phyloP scores from a whole-genome alignment of 345 rosid genomes.

The Orychophragmus violaceus region DNA sequence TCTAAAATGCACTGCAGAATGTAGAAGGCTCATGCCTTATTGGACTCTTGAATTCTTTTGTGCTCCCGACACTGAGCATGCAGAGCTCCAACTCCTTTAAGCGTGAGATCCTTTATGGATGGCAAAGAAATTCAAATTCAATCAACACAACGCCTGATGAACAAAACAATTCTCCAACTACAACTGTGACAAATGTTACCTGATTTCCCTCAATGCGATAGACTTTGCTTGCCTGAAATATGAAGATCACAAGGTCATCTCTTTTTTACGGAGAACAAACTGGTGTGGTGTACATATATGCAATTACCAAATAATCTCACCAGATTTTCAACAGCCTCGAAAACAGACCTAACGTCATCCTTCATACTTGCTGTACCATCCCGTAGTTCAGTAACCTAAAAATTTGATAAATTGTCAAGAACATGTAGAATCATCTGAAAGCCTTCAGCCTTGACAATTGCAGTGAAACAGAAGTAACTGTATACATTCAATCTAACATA shows the following conservation, averaged over 20 bases:
- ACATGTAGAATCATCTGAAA: background rate
- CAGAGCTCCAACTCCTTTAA: conserved; percentile 41
- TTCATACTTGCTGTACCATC: conserved; percentile 34
- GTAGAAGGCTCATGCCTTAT: conserved; percentile 38
- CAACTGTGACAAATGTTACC: background rate
- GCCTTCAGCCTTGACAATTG: background rate
- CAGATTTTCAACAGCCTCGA: conserved; percentile 64
- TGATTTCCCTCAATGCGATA: conserved; percentile 54
- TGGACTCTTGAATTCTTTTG: conserved; percentile 26
- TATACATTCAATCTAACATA: conserved; percentile 24
- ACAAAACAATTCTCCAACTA: background rate
- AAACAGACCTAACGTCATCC: conserved; percentile 47
- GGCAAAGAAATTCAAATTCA: background rate
- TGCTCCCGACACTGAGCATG: conserved; percentile 35
- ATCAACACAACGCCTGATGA: conserved; percentile 14
- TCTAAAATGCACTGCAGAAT: background rate
- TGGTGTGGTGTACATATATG: background rate
- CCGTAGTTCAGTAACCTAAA: conserved; percentile 53
- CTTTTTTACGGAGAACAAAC: background rate
- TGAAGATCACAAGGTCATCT: background rate
- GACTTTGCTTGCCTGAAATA: conserved; percentile 51
- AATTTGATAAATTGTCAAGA: conserved; percentile 1
- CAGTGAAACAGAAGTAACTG: background rate
- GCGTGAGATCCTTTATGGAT: conserved; percentile 26
- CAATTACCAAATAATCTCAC: conserved; percentile 32